Base-by-base conservation (phyloP, 345 rosid genomes). In the Moricandia moricandioides region DNA sequence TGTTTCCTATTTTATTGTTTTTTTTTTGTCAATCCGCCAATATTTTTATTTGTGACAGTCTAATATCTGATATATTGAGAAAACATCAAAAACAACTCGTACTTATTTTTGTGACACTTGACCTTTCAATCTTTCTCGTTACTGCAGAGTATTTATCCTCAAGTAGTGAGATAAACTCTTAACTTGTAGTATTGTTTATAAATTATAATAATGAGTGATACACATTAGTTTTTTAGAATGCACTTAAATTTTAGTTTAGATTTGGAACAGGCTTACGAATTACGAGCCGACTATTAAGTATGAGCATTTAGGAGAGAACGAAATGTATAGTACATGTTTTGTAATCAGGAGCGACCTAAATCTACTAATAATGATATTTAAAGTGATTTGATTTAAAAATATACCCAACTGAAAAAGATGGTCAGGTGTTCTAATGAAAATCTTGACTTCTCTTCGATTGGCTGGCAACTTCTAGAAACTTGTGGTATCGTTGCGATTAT, bases 321-420 rank as follows among this genome's bases (percentile, higher is more conserved):
- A 13, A 8, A 47, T 47, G 8, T 14, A 47, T 43, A 34, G 3
- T 27, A 27, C 3, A 29, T 29, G 52, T n/a, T 45, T 6, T 45
- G 52, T 45, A 45, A 45, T 6, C 52, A 45, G 16, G 52, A 45
- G 52, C 17, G 52, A 45, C 17, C 52, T n/a, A 45, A 39, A 45
- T 61, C 34, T 43, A 40, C 24, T 24, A 59, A 45, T 45, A 58
- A 35, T 39, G n/a, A 13, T 37, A 18, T 45, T 55, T 56, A 29
- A 65, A 57, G 35, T 49, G 61, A 7, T 33, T 58, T 47, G n/a
- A 58, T 43, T 45, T 18, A 40, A 69, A 76, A 69, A 56, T 37
- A 70, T 31, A 17, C 17, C 9, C 9, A 70, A 70, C 37, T 69
- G 70, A 76, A 70, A 76, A 70, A n/a, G 65, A 69, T 69, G 52